Percentiles rank a stretch among this genome's conserved stretches.
phyloP scores from a whole-genome alignment of 495 filamentous ascomycete species.

The Penicillium pancosmium region DNA sequence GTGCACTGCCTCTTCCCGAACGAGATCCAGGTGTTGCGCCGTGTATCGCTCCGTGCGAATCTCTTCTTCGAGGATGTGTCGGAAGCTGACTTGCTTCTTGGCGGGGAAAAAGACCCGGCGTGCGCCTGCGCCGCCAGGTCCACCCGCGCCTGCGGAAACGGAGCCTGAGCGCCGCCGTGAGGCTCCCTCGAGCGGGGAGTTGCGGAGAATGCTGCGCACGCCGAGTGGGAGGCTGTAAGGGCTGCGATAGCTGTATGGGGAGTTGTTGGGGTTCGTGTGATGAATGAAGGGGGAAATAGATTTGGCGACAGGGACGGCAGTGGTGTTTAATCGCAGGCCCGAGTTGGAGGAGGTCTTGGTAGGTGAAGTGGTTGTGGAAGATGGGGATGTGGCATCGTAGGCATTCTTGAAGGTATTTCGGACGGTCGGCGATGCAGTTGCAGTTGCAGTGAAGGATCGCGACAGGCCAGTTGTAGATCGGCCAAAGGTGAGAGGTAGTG shows the following conservation, averaged over 20 bases:
- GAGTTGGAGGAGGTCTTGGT: constrained; percentile 14
- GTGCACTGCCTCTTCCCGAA: constrained; percentile 17
- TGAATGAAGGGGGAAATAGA: constrained; percentile 28
- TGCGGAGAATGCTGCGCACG: constrained; percentile 74
- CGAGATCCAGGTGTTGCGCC: constrained; percentile 43
- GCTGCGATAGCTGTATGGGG: constrained; percentile 29
- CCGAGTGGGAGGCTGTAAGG: constrained; percentile 69
- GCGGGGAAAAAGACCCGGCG: constrained; percentile 58
- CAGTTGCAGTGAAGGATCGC: constrained; percentile 58
- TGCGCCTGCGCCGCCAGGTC: constrained; percentile 32
- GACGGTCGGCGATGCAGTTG: constrained; percentile 70
- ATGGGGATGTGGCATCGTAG: constrained; percentile 68
- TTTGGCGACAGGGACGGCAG: constrained; percentile 29
- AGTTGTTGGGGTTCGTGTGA: constrained; percentile 31
- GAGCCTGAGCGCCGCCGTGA: constrained; percentile 41
- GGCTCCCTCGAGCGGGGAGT: constrained; percentile 60
- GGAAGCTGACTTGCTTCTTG: constrained; percentile 60
- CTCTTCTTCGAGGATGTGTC: constrained; percentile 56
- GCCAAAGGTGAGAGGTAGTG: constrained; percentile 54
- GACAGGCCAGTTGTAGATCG: constrained; percentile 57
- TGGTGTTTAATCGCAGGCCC: constrained; percentile 33
- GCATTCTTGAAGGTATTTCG: constrained; percentile 84
- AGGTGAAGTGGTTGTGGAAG: constrained; percentile 57
- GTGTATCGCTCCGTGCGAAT: constrained; percentile 56
- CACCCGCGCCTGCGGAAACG: constrained; percentile 39